These are phyloP conservation scores for Gynochthodes officinalis DNA, from an alignment of 257 asterid genomes.

Conservation along the genomic window DNA sequence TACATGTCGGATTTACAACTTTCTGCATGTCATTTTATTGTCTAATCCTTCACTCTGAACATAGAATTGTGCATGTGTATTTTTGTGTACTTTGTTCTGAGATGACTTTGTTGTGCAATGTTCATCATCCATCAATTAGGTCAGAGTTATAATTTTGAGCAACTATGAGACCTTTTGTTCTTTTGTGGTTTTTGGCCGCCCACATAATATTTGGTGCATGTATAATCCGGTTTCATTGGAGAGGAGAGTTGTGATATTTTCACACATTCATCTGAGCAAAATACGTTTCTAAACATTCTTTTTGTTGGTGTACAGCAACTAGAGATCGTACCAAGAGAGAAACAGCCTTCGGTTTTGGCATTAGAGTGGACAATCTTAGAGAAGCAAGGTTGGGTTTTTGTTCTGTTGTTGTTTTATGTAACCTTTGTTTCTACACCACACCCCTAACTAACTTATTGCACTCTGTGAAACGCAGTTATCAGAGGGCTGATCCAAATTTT, in stretches of 20 bases:
- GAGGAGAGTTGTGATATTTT: no score
- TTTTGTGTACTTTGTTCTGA: no score
- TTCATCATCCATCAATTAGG: no score
- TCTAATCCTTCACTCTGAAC: no score
- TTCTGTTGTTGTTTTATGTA: constrained; percentile 5
- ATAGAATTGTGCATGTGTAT: no score
- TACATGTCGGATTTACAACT: neutral
- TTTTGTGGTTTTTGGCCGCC: neutral
- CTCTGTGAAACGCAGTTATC: constrained; percentile 45
- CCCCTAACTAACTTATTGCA: neutral
- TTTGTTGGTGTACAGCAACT: constrained; percentile 47
- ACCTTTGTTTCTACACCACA: neutral
- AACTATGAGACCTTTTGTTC: neutral
- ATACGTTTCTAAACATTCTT: constrained; percentile 7
- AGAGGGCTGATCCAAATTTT: constrained; percentile 89
- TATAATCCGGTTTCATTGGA: no score
- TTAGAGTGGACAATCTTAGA: constrained; percentile 69
- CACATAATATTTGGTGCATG: neutral
- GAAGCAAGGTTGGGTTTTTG: constrained; percentile 63
- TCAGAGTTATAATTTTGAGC: neutral
- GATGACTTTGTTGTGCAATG: no score
- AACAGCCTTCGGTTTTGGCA: constrained; percentile 69
- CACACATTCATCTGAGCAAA: neutral
- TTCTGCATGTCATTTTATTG: neutral
- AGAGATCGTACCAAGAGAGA: constrained; percentile 67